phyloP scores from a whole-genome alignment of 1,284 basidiomycete genomes.

The Meira miltonrushii region DNA sequence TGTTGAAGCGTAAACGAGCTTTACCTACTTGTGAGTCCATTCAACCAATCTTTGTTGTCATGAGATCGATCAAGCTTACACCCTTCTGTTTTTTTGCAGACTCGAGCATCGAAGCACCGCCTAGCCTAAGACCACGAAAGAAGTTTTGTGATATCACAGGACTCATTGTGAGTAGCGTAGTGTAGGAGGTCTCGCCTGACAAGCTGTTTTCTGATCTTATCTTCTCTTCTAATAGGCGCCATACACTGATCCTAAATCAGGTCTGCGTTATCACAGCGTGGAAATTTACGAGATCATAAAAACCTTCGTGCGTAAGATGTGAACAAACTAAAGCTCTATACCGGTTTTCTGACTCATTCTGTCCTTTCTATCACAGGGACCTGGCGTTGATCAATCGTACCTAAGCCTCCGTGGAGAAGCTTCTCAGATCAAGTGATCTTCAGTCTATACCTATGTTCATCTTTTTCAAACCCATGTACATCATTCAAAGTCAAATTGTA shows the following conservation, averaged over 20 bases:
- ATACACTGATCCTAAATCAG: slow-evolving; percentile 76
- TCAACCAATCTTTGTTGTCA: background rate
- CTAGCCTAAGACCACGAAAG: slow-evolving; percentile 69
- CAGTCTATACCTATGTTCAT: too few species aligned
- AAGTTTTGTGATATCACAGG: slow-evolving; percentile 84
- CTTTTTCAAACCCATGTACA: too few species aligned
- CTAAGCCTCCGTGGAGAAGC: slow-evolving; percentile 42
- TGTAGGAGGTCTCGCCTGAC: too few species aligned
- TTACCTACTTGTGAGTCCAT: slow-evolving; percentile 5
- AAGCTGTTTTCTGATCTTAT: background rate
- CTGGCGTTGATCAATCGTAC: slow-evolving; percentile 47
- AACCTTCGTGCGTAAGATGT: slow-evolving; percentile 61
- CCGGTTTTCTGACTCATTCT: background rate
- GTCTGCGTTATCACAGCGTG: slow-evolving; percentile 76
- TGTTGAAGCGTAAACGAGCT: slow-evolving; percentile 1
- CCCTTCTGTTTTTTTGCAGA: slow-evolving; percentile 56
- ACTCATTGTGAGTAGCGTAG: slow-evolving; percentile 61
- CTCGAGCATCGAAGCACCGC: slow-evolving; percentile 75
- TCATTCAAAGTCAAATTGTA: too few species aligned
- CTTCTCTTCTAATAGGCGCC: slow-evolving; percentile 60
- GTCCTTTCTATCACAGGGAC: slow-evolving; percentile 20
- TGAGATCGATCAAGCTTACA: background rate
- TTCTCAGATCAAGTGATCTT: slow-evolving; percentile 34
- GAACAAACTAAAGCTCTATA: background rate
- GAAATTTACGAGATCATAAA: slow-evolving; percentile 78